phyloP scores from a whole-genome alignment of 2,329 filamentous ascomycete species.

The Talaromyces verruculosus region DNA sequence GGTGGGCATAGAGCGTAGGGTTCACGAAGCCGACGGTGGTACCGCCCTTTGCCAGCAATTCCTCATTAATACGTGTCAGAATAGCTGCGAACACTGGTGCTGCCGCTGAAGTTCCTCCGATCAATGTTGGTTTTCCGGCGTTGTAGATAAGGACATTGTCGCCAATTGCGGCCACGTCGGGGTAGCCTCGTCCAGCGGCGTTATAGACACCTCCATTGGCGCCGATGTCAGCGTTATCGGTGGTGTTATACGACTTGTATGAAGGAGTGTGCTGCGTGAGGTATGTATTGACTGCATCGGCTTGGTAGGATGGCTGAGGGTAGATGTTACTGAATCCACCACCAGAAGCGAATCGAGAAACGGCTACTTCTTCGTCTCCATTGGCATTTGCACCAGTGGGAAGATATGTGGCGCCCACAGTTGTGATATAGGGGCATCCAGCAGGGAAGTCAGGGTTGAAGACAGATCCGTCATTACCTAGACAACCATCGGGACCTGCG shows the following conservation, averaged over 20 bases:
- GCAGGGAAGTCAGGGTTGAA: conserved; percentile 54
- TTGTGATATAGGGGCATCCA: conserved; percentile 54
- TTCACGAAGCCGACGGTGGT: conserved; percentile 59
- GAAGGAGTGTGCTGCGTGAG: conserved; percentile 36
- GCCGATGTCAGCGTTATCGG: conserved; percentile 37
- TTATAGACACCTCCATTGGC: conserved; percentile 45
- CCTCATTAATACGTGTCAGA: conserved; percentile 64
- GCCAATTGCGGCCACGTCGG: conserved; percentile 60
- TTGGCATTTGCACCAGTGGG: conserved; percentile 32
- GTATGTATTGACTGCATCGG: conserved; percentile 42
- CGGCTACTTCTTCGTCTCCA: conserved; percentile 30
- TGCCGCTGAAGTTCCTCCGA: conserved; percentile 47
- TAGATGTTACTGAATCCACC: conserved; percentile 52
- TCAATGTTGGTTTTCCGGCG: conserved; percentile 25
- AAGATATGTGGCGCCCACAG: conserved; percentile 46
- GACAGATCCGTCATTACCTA: conserved; percentile 39
- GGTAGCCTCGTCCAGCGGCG: conserved; percentile 57
- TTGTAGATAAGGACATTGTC: conserved; percentile 37
- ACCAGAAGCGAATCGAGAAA: conserved; percentile 42
- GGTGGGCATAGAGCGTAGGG: conserved; percentile 57
- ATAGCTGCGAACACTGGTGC: conserved; percentile 60
- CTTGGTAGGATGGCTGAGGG: conserved; percentile 46
- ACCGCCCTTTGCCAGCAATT: conserved; percentile 52
- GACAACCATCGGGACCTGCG: conserved; percentile 36
- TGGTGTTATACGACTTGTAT: conserved; percentile 35